Percentiles rank a stretch among this genome's conserved stretches.
phyloP scores from a whole-genome alignment of 345 rosid species.

The Rhizophora apiculata region DNA sequence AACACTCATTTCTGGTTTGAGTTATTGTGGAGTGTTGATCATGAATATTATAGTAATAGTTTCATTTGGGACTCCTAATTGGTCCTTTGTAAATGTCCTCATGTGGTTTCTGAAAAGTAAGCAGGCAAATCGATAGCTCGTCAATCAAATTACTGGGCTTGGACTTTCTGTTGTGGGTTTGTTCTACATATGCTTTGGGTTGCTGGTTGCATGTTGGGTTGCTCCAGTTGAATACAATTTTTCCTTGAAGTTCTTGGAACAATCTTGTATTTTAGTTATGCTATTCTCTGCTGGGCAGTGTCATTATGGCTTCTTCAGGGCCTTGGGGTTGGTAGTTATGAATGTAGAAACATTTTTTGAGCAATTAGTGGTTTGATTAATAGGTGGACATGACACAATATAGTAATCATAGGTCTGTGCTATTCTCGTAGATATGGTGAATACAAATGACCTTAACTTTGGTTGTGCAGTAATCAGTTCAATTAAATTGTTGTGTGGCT shows the following conservation, averaged over 20 bases:
- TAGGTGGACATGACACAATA: conserved; percentile 21
- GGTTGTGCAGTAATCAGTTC: conserved; percentile 13
- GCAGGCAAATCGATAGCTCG: not conserved
- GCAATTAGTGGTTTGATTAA: conserved; percentile 21
- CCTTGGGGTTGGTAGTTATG: conserved; percentile 20
- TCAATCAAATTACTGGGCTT: too few relatives aligned
- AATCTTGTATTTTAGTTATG: too few relatives aligned
- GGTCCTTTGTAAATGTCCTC: not conserved
- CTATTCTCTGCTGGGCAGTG: not conserved
- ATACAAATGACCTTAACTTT: conserved; percentile 20
- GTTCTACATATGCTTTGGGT: too few relatives aligned
- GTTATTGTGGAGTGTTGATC: not conserved
- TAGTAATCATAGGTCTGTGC: conserved; percentile 23
- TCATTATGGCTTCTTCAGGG: conserved; percentile 27
- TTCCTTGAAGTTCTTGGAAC: too few relatives aligned
- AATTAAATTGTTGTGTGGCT: conserved; percentile 19
- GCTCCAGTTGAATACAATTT: too few relatives aligned
- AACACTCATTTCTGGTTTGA: not conserved
- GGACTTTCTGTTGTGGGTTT: too few relatives aligned
- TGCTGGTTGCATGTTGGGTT: too few relatives aligned
- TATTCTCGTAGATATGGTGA: conserved; percentile 11
- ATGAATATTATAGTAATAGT: not conserved
- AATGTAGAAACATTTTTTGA: conserved; percentile 14
- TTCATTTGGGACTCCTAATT: not conserved
- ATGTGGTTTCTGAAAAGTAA: not conserved